Evolutionary conservation across 1,139 yeast genomes (phyloP).

Genomic region (Hemisphaericaspora xylanilytica): DNA sequence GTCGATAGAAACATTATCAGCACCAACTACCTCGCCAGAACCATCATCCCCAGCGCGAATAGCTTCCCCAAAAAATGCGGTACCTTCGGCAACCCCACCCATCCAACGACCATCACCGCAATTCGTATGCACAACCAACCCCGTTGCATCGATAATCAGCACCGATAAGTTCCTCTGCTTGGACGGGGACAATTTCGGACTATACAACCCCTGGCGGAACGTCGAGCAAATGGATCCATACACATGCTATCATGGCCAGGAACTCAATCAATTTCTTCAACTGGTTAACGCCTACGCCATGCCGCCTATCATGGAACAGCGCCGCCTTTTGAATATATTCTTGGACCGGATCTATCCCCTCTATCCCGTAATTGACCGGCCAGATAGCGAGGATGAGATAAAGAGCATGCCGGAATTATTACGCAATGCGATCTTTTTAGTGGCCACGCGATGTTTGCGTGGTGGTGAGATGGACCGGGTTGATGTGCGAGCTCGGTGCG

Average conservation of each 20-base stretch:
- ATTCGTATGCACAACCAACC: constrained; percentile 29
- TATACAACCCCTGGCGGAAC: constrained; percentile 29
- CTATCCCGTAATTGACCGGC: constrained; percentile 24
- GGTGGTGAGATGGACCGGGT: background rate
- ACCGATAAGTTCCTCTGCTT: constrained; percentile 27
- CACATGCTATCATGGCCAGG: constrained; percentile 14
- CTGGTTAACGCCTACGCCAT: constrained; percentile 21
- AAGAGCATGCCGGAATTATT: constrained; percentile 18
- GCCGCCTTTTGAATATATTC: constrained; percentile 18
- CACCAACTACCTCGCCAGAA: background rate
- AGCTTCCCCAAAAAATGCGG: too few species aligned
- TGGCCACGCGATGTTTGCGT: constrained; percentile 20
- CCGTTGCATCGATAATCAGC: constrained; percentile 27
- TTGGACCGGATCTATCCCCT: constrained; percentile 23
- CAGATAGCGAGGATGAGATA: constrained; percentile 13
- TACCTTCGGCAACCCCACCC: too few species aligned
- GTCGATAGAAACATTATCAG: background rate
- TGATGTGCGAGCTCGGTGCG: constrained; percentile 17
- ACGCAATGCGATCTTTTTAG: constrained; percentile 25
- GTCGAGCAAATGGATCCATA: constrained; percentile 13
- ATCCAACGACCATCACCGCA: constrained; percentile 15
- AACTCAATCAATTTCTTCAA: constrained; percentile 18
- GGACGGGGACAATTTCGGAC: constrained; percentile 26
- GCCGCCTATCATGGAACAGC: constrained; percentile 20
- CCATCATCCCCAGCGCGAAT: too few species aligned